These are phyloP conservation scores for Juncus inflexus DNA, from an alignment of 176 grass and related monocot species.

Conservation along the genomic window DNA sequence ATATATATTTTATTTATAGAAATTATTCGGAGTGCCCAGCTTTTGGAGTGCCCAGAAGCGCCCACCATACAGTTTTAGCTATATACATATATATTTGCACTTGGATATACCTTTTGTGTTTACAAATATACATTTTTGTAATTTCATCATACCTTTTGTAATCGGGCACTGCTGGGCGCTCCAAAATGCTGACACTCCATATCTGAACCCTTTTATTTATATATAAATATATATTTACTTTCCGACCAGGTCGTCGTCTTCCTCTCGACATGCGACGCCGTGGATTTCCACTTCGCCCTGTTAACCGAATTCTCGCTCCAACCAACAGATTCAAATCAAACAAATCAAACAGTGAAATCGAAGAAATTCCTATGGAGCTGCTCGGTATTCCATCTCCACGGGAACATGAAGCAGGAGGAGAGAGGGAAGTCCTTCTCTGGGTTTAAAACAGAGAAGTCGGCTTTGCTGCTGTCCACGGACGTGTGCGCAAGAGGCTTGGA, in stretches of 20 bases:
- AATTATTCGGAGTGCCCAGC: too few relatives aligned
- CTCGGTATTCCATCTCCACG: constrained; percentile 74
- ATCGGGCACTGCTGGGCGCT: too few relatives aligned
- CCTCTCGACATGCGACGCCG: constrained; percentile 88
- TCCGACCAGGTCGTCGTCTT: constrained; percentile 76
- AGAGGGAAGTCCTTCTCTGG: constrained; percentile 74
- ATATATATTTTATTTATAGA: too few relatives aligned
- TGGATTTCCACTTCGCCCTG: constrained; percentile 72
- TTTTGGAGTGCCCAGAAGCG: too few relatives aligned
- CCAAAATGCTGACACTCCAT: too few relatives aligned
- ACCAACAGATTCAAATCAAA: constrained; percentile 17
- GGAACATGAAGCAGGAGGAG: constrained; percentile 86
- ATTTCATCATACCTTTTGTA: too few relatives aligned
- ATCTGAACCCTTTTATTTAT: too few relatives aligned
- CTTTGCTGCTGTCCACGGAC: constrained; percentile 82
- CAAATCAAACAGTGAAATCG: constrained; percentile 28
- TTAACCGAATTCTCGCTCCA: constrained; percentile 57
- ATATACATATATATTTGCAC: too few relatives aligned
- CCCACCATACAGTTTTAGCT: too few relatives aligned
- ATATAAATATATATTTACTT: too few relatives aligned
- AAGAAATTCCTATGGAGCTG: constrained; percentile 56
- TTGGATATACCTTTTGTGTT: too few relatives aligned
- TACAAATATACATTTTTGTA: too few relatives aligned
- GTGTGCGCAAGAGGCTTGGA: constrained; percentile 87
- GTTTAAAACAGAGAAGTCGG: constrained; percentile 82